Conservation (phyloP, 2,329 filamentous ascomycete species). For the Alternaria sp. region DNA sequence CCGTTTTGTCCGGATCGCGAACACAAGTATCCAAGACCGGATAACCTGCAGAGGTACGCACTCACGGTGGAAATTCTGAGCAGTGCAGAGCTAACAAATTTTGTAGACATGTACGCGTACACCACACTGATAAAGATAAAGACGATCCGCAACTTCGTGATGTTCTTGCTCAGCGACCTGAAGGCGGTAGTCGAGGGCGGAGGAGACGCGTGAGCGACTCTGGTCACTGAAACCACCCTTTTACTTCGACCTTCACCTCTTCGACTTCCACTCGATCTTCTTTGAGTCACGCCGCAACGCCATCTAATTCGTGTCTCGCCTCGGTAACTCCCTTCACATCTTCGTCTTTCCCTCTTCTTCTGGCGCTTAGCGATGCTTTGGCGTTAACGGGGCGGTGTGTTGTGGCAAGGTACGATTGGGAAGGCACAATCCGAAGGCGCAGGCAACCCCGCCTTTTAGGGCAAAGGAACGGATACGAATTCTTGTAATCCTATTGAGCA, state of each 20-base stretch:
- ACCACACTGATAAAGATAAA: slow-evolving; percentile 88
- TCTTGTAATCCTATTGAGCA: background rate
- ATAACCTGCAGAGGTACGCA: slow-evolving; percentile 88
- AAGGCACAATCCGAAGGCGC: background rate
- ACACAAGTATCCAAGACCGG: slow-evolving; percentile 91
- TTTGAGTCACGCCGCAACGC: background rate
- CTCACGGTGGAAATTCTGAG: background rate
- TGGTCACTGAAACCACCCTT: slow-evolving; percentile 3
- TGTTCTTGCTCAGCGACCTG: slow-evolving; percentile 83
- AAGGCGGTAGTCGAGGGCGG: slow-evolving; percentile 81
- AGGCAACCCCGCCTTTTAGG: background rate
- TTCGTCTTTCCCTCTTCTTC: background rate
- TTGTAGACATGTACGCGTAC: slow-evolving; percentile 84
- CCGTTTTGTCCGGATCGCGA: slow-evolving; percentile 94
- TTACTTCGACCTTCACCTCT: background rate
- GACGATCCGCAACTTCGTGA: slow-evolving; percentile 82
- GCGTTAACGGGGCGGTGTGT: background rate
- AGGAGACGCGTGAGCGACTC: slow-evolving; percentile 65
- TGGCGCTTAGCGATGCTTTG: background rate
- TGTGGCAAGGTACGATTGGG: background rate
- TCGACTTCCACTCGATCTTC: background rate
- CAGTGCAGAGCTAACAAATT: background rate
- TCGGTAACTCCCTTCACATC: background rate
- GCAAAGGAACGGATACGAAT: background rate
- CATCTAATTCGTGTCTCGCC: background rate